phyloP scores from a whole-genome alignment of 768 basidiomycete genomes.

The Harrya chromipes region DNA sequence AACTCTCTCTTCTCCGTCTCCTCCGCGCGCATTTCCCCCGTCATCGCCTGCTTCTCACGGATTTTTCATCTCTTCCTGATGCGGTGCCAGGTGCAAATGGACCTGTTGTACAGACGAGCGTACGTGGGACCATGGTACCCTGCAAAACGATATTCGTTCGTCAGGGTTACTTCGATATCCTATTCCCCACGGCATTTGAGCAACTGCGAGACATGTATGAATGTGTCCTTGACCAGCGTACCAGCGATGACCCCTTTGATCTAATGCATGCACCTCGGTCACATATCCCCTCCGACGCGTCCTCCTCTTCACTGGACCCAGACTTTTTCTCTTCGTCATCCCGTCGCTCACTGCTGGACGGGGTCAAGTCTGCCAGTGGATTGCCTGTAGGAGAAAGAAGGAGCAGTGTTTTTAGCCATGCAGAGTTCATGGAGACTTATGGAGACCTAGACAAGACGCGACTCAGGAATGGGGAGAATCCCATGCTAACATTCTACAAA shows the following conservation, averaged over 20 bases:
- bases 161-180: constrained; percentile 97
- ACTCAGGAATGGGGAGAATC: constrained; percentile 81
- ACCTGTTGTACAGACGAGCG: constrained; percentile 95
- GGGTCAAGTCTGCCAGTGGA: constrained; percentile 71
- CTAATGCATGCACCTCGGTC: constrained; percentile 40
- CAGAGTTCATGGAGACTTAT: constrained; percentile 86
- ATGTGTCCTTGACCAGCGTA: constrained; percentile 62
- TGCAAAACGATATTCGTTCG: constrained; percentile 88
- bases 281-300: constrained; percentile 49
- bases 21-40: constrained; percentile 83
- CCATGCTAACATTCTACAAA: constrained; percentile 84
- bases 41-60: constrained; percentile 91
- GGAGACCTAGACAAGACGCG: constrained; percentile 70
- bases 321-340: constrained; percentile 64
- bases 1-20: constrained; percentile 78
- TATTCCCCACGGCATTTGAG: constrained; percentile 93
- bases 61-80: constrained; percentile 88
- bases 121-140: constrained; percentile 80
- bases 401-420: constrained; percentile 82
- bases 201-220: constrained; percentile 89
- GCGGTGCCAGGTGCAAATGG: constrained; percentile 63
- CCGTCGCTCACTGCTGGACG: constrained; percentile 62
- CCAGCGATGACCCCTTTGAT: constrained; percentile 12
- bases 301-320: constrained; percentile 50
- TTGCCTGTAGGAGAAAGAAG: constrained; percentile 78